These are phyloP conservation scores for Russula sp. DNA, from an alignment of 768 basidiomycete genomes.

Conservation along the genomic window DNA sequence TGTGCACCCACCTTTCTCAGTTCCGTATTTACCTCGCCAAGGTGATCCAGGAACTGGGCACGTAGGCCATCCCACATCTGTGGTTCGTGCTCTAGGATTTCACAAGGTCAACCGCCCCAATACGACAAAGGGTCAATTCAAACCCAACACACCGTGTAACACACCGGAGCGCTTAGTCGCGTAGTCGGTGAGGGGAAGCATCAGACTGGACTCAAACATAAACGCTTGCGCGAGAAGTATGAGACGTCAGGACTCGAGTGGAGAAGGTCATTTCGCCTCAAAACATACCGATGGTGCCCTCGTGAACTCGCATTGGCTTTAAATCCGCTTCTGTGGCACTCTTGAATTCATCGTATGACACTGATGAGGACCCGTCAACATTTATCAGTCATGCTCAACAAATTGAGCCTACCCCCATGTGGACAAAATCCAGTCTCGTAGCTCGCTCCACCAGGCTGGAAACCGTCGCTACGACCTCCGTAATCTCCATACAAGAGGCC, in stretches of 20 bases:
- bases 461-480: conserved; percentile 54
- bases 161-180: conserved; percentile 54
- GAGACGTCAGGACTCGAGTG: not conserved
- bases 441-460: conserved; percentile 54
- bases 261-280: not conserved
- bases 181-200: conserved; percentile 56
- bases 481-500: conserved; percentile 57
- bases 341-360: conserved; percentile 55
- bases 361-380: conserved; percentile 25
- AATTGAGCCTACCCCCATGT: conserved; percentile 42
- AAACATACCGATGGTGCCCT: conserved; percentile 45
- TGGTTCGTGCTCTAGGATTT: conserved; percentile 46
- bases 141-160: conserved; percentile 40
- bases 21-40: conserved; percentile 44
- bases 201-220: conserved; percentile 60
- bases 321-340: conserved; percentile 48
- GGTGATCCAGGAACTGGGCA: conserved; percentile 49
- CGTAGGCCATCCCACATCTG: conserved; percentile 60
- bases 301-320: conserved; percentile 42
- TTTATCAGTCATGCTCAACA: not conserved
- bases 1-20: not conserved
- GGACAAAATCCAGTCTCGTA: conserved; percentile 60
- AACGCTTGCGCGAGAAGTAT: conserved; percentile 33
- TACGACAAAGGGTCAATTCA: not conserved
- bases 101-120: not conserved